Conservation (phyloP, 768 basidiomycete genomes). For the Naganishia vishniacii region DNA sequence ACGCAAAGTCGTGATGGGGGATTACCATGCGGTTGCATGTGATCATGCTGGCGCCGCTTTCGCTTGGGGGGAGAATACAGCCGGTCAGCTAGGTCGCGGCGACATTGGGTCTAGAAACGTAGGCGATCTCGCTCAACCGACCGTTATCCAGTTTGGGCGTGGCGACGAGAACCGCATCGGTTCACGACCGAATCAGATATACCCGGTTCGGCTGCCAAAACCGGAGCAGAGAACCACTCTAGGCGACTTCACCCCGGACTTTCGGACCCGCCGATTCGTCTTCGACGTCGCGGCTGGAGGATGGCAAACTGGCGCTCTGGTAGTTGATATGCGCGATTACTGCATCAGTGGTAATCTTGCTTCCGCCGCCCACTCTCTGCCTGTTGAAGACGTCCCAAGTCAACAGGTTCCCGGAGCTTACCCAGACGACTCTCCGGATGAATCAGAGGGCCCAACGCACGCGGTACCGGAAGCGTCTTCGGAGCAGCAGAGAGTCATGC, state of each 20-base stretch:
- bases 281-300: conserved; percentile 75
- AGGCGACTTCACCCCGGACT: conserved; percentile 5
- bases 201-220: background rate
- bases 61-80: conserved; percentile 73
- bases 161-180: conserved; percentile 33
- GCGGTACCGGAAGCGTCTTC: too few species aligned
- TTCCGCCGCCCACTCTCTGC: too few species aligned
- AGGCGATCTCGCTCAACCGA: conserved; percentile 58
- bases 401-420: background rate
- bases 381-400: too few species aligned
- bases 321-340: conserved; percentile 51
- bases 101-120: conserved; percentile 51
- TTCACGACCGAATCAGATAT: background rate
- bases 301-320: conserved; percentile 87
- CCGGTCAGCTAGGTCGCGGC: conserved; percentile 80
- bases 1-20: conserved; percentile 66
- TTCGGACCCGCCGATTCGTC: conserved; percentile 58
- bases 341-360: conserved; percentile 41
- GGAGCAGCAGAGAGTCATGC: too few species aligned
- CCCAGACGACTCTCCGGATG: background rate
- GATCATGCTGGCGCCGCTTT: conserved; percentile 68
- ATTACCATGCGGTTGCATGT: conserved; percentile 85
- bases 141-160: conserved; percentile 66
- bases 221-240: background rate
- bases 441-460: too few species aligned